These are phyloP conservation scores for Russula olivacea DNA, from an alignment of 768 basidiomycete species.

Conservation along the genomic window DNA sequence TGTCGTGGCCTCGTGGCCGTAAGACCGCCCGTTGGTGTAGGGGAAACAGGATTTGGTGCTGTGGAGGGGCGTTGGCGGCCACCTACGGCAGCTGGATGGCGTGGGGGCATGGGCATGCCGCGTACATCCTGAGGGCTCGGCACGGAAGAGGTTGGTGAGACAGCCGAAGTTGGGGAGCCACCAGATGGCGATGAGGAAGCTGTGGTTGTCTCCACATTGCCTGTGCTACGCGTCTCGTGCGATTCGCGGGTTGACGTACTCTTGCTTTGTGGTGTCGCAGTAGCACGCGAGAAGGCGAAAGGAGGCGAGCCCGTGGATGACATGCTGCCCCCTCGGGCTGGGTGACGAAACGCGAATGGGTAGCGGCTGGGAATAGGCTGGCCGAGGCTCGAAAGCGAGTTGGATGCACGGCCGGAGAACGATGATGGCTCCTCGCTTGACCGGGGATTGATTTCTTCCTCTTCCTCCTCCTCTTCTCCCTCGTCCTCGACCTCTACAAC, in stretches of 20 bases:
- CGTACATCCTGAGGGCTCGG: too few species aligned
- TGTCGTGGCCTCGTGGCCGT: too few species aligned
- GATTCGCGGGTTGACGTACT: conserved; percentile 37
- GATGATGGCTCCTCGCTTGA: conserved; percentile 47
- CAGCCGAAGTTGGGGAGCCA: conserved; percentile 33
- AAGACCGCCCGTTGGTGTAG: too few species aligned
- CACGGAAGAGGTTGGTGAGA: too few species aligned
- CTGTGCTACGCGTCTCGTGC: conserved; percentile 42
- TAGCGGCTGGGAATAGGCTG: conserved; percentile 66
- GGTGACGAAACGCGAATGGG: conserved; percentile 61
- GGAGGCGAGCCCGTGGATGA: conserved; percentile 36
- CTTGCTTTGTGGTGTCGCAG: conserved; percentile 30
- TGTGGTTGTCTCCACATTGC: conserved; percentile 42
- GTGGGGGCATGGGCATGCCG: too few species aligned
- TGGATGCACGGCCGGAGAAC: conserved; percentile 46
- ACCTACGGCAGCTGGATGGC: too few species aligned
- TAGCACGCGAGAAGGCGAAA: conserved; percentile 29
- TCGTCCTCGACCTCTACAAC: conserved; percentile 34
- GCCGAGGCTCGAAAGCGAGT: conserved; percentile 79
- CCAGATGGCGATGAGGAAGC: conserved; percentile 33
- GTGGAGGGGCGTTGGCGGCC: too few species aligned
- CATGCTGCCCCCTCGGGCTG: conserved; percentile 40
- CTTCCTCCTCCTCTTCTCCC: conserved; percentile 42
- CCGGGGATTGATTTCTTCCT: conserved; percentile 27
- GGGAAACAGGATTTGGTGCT: too few species aligned